Evolutionary conservation across 805 yeast genomes (phyloP).

Genomic region (Cyberlindnera petersonii): DNA sequence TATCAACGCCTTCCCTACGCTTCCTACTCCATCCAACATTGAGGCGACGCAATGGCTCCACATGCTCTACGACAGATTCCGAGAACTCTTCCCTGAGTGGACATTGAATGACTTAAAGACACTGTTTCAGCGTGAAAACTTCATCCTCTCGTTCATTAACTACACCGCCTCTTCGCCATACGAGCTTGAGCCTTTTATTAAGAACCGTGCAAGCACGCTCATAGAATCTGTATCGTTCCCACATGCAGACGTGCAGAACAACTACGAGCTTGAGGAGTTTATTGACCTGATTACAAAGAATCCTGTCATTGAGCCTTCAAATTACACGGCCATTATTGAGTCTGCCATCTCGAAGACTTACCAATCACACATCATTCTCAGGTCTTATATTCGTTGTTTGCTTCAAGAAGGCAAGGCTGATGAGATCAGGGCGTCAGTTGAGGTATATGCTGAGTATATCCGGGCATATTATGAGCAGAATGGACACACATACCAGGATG

Average conservation of each 20-base stretch:
- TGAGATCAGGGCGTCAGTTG: constrained; percentile 33
- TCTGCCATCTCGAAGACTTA: constrained; percentile 41
- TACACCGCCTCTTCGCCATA: background rate
- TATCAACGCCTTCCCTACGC: constrained; percentile 10
- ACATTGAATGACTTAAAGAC: constrained; percentile 5
- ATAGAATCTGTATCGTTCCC: constrained; percentile 38
- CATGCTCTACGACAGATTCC: constrained; percentile 11
- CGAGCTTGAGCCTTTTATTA: constrained; percentile 14
- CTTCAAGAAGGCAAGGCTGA: constrained; percentile 15
- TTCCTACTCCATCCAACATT: constrained; percentile 21
- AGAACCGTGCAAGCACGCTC: constrained; percentile 12
- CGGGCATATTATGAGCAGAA: constrained; percentile 36
- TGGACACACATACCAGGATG: constrained; percentile 33
- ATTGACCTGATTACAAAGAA: constrained; percentile 26
- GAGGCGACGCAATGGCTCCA: constrained; percentile 23
- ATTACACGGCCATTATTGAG: constrained; percentile 24
- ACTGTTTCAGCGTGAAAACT: constrained; percentile 15
- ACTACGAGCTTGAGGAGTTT: constrained; percentile 32
- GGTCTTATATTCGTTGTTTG: constrained; percentile 35
- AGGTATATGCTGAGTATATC: constrained; percentile 39
- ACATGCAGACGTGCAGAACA: constrained; percentile 35
- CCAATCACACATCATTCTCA: constrained; percentile 37
- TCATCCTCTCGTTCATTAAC: constrained; percentile 16
- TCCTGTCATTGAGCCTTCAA: constrained; percentile 17
- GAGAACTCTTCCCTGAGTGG: background rate